Conservation (phyloP, 2,329 filamentous ascomycete genomes). For the Neofusicoccum umdonicola region DNA sequence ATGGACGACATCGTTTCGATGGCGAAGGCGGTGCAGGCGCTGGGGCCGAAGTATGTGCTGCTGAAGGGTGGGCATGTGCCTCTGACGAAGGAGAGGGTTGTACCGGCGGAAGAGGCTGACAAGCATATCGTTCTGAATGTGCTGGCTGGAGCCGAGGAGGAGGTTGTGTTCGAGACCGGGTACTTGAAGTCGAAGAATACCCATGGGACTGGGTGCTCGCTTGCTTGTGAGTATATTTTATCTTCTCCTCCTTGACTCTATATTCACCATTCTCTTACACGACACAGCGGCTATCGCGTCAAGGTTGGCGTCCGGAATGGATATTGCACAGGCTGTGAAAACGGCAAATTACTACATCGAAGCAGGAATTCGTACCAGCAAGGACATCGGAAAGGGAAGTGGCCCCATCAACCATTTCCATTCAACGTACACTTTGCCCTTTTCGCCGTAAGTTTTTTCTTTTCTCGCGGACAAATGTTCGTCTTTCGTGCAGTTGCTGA, state of each 20-base stretch:
- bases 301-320: constrained; percentile 62
- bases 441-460: constrained; percentile 49
- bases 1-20: constrained; percentile 67
- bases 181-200: constrained; percentile 77
- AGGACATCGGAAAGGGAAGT: constrained; percentile 62
- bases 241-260: too few relatives aligned
- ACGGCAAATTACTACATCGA: constrained; percentile 70
- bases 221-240: constrained; percentile 59
- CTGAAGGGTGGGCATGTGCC: constrained; percentile 92
- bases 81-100: constrained; percentile 61
- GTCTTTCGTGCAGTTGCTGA: constrained; percentile 23
- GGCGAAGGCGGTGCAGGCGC: constrained; percentile 61
- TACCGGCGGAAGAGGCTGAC: constrained; percentile 59
- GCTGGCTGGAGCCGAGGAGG: constrained; percentile 61
- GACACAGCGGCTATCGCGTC: constrained; percentile 63
- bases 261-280: background rate
- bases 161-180: constrained; percentile 64
- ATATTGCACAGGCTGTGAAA: constrained; percentile 60
- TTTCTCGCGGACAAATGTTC: constrained; percentile 25
- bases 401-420: constrained; percentile 80
- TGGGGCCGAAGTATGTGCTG: constrained; percentile 78
- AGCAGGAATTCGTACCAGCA: constrained; percentile 65
- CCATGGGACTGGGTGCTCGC: constrained; percentile 90
- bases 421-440: constrained; percentile 65
- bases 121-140: constrained; percentile 72